Evolutionary conservation across 345 rosid species (phyloP), one percentile per base, ranked within the genome.

Genomic region (Lepidium sativum): DNA sequence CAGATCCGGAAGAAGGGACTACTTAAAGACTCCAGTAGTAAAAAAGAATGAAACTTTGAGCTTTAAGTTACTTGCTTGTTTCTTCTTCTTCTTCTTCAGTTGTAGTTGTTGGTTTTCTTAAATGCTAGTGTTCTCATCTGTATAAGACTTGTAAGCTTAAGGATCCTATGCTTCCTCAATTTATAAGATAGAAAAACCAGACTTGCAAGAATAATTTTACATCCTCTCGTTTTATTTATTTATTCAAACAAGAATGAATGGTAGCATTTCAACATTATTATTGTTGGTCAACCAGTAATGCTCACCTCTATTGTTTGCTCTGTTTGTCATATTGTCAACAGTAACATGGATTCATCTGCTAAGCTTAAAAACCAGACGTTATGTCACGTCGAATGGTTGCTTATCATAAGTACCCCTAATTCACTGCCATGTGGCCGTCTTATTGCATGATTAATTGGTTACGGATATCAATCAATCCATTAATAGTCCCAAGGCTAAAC

Each of bases 21-120:
- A 20, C 81, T 77, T 69, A 94, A 88, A 73, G 96, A 94, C 51
- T 44, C 91, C 2, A 75, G 78, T 78, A 74, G 77, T 78, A 92
- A 83, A 75, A 73, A 69, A 45, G 87, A 94, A 42, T 84, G 53
- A 74, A 57, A 14, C 34, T 34, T 21, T 18, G 32, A 31, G 45
- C 9, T 16, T 67, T 37, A 57, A 48, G 33, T 39, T 49, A 27
- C 13, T 25, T n/a, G 14, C 38, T 35, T 45, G 2, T 53, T n/a
- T n/a, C n/a, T 34, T 55, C 41, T 17, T 41, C 44, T 61, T 43
- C 9, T 41, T 42, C 11, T n/a, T n/a, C n/a, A n/a, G n/a, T n/a
- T 16, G 21, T 15, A 16, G 21, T 42, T 15, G 33, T 25, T 57
- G 42, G 54, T 70, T 63, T 39, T 57, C 55, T 39, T 37, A 10